phyloP scores from a whole-genome alignment of 225 moss, liverwort and hornwort species.

The Climacium dendroides region DNA sequence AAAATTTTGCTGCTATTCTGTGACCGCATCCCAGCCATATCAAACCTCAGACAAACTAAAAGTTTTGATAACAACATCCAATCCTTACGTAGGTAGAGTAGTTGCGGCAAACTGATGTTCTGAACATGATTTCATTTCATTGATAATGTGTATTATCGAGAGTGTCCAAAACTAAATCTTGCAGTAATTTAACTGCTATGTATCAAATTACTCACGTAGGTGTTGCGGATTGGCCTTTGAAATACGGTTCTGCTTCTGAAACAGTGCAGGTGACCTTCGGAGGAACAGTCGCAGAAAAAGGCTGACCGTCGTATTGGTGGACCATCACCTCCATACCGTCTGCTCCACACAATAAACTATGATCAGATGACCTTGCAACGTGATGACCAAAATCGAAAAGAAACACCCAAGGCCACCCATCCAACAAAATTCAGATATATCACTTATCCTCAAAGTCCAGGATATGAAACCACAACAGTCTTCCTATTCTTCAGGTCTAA shows the following conservation, averaged over 20 bases:
- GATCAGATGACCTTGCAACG: neutral
- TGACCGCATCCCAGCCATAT: neutral
- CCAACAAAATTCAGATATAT: neutral
- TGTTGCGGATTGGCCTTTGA: constrained; percentile 97
- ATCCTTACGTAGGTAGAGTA: neutral
- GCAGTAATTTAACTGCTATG: neutral
- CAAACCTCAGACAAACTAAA: neutral
- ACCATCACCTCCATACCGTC: constrained; percentile 94
- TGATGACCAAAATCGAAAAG: neutral
- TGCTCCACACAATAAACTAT: constrained; percentile 2
- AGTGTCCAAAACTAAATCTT: neutral
- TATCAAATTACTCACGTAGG: constrained; percentile 52
- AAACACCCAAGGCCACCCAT: neutral
- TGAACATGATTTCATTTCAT: neutral
- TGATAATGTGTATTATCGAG: neutral
- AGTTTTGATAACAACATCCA: neutral
- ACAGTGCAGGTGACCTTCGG: constrained; percentile 80
- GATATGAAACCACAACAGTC: neutral
- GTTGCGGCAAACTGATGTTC: neutral
- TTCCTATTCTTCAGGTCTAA: neutral
- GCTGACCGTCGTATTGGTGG: constrained; percentile 83
- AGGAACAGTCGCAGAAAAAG: constrained; percentile 85
- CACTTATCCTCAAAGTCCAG: neutral
- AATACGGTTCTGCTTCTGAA: constrained; percentile 82
- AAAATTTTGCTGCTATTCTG: neutral